Evolutionary conservation across 2,329 filamentous ascomycete species (phyloP).

Genomic region (Stromatinia cepivora): DNA sequence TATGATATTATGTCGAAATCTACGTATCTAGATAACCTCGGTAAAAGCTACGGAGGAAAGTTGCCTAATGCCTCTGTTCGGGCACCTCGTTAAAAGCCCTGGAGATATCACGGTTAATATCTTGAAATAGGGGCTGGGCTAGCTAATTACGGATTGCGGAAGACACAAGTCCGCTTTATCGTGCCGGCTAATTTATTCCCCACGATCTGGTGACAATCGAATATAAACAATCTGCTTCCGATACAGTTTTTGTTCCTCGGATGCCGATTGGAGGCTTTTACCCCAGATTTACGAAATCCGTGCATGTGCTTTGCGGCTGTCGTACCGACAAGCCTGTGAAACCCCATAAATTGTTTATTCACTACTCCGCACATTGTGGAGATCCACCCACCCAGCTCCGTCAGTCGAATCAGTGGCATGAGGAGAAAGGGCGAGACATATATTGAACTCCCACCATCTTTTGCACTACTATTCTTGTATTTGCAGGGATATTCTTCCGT

Average conservation of each 20-base stretch:
- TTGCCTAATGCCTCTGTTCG: too few relatives aligned
- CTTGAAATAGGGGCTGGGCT: not conserved
- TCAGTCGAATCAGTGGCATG: not conserved
- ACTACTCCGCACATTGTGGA: not conserved
- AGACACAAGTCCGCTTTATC: not conserved
- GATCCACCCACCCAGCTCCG: not conserved
- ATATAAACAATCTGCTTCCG: not conserved
- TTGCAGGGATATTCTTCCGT: not conserved
- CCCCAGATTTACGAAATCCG: constrained; percentile 10
- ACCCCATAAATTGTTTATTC: not conserved
- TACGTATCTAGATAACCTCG: not conserved
- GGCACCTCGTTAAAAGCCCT: not conserved
- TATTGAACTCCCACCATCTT: not conserved
- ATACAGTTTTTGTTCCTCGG: not conserved
- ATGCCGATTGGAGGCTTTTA: constrained; percentile 5
- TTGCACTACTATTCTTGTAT: not conserved
- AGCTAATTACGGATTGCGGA: constrained; percentile 4
- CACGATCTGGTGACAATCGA: constrained; percentile 11
- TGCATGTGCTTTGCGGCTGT: constrained; percentile 16
- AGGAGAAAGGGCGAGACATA: not conserved
- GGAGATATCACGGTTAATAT: not conserved
- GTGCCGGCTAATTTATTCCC: not conserved
- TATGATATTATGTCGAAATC: not conserved
- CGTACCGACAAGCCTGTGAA: constrained; percentile 19
- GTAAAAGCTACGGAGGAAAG: not conserved